Evolutionary conservation across 2,329 filamentous ascomycete species (phyloP), one percentile per base, ranked within the genome.

Genomic region (Zasmidium angulare): DNA sequence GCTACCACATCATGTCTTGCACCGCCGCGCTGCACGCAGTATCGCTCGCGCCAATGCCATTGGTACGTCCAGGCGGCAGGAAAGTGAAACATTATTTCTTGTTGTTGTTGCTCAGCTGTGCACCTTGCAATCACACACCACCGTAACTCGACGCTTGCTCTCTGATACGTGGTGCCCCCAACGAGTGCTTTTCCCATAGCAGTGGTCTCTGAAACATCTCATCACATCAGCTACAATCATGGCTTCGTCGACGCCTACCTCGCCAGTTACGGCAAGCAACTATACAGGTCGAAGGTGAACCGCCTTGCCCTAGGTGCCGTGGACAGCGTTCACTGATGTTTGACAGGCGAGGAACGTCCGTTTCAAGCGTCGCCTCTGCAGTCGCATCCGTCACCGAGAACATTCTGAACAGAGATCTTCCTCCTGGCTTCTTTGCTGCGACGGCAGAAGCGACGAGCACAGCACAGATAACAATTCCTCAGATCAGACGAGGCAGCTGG

Each of bases 401-500:
- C 23, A 53, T 63, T n/a, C 48, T 64, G 21, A 59, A 53, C 23
- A 57, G 40, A 48, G 54, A 67, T 43, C 55, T 63, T 11, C 66
- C 68, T 48, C 50, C 58, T 46, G 65, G 66, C 20, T 68, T 68
- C 50, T 56, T 65, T n/a, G 76, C 78, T n/a, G 78, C 78, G 0
- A 77, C 77, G 1, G 78, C 76, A 12, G 69, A 66, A 7, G 71
- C 71, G 4, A 76, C 72, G 14, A 71, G 76, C 9, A 75, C 71
- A 61, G 77, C 78, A 14, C 78, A n/a, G n/a, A n/a, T 78, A 3
- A 76, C 77, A 1, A 56, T 80, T 20, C 65, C 68, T 48, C 77
- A 81, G 48, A 79, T 80, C 29, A 69, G 78, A 47, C 68, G 67
- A 46, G 65, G 68, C 22, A 67, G 64, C 17, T 66, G 66, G 26